Conservation (phyloP, 1,284 basidiomycete genomes). For the Cutaneotrichosporon mucoides region DNA sequence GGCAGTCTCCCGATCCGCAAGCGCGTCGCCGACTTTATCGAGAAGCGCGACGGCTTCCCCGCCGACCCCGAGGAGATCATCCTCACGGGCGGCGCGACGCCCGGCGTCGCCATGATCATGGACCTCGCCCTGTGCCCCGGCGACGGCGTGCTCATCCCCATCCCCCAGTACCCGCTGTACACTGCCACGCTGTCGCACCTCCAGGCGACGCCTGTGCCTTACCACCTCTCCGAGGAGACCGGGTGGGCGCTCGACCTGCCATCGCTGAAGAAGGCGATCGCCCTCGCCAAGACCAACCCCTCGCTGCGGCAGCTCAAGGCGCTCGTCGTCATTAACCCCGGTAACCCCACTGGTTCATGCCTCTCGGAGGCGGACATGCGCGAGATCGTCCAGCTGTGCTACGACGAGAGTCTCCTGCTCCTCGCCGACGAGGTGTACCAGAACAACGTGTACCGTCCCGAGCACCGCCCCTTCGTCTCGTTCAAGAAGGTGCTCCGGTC, state of each 20-base stretch:
- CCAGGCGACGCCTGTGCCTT: conserved; percentile 70
- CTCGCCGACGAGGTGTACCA: conserved; percentile 93
- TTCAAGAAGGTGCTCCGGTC: conserved; percentile 77
- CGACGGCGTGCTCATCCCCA: conserved; percentile 61
- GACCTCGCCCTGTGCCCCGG: conserved; percentile 28
- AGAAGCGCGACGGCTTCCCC: conserved; percentile 75
- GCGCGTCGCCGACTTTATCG: conserved; percentile 80
- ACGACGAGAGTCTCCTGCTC: conserved; percentile 73
- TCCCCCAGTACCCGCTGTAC: conserved; percentile 94
- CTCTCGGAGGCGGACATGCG: conserved; percentile 67
- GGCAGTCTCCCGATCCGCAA: conserved; percentile 80
- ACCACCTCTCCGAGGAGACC: conserved; percentile 73
- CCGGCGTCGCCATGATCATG: conserved; percentile 82
- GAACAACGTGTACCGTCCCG: conserved; percentile 67
- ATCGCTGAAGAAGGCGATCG: conserved; percentile 64
- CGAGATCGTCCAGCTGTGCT: conserved; percentile 68
- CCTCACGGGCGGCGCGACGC: conserved; percentile 83
- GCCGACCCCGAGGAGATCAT: conserved; percentile 79
- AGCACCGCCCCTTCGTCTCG: conserved; percentile 68
- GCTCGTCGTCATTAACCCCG: conserved; percentile 88
- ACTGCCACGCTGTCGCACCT: conserved; percentile 83
- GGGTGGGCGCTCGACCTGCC: conserved; percentile 75
- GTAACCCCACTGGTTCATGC: conserved; percentile 83
- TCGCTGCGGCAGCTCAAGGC: conserved; percentile 59
- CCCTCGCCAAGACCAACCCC: conserved; percentile 61